phyloP scores from a whole-genome alignment of 805 yeast genomes.

The Yamadazyma akitaensis region DNA sequence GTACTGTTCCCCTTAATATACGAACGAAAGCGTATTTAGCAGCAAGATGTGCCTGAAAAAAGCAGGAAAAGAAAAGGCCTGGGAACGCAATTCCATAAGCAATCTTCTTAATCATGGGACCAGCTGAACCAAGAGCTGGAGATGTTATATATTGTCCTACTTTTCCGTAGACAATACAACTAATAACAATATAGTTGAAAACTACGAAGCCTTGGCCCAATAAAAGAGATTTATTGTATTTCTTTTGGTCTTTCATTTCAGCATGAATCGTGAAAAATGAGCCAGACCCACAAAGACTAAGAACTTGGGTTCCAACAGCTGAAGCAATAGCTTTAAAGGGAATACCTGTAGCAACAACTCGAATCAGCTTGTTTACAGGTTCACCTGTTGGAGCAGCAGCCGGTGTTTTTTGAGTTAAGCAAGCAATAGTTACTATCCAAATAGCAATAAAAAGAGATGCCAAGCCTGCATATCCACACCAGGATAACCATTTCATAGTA shows the following conservation, averaged over 20 bases:
- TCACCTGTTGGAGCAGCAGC: conserved; percentile 9
- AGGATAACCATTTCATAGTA: conserved; percentile 11
- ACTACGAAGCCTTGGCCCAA: conserved; percentile 14
- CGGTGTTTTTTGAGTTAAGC: conserved; percentile 11
- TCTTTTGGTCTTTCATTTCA: conserved; percentile 11
- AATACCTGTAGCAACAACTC: conserved; percentile 4
- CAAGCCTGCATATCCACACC: conserved; percentile 10
- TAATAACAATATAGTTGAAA: conserved; percentile 10
- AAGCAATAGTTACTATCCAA: conserved; percentile 13
- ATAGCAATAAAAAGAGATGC: conserved; percentile 6
- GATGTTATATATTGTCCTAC: conserved; percentile 13
- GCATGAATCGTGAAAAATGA: conserved; percentile 13
- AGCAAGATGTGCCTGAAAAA: conserved; percentile 13
- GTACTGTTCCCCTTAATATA: conserved; percentile 9
- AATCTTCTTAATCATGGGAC: conserved; percentile 10
- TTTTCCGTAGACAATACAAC: conserved; percentile 12
- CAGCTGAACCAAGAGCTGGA: conserved; percentile 15
- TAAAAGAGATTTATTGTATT: conserved; percentile 9
- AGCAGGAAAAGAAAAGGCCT: conserved; percentile 12
- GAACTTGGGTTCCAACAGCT: conserved; percentile 11
- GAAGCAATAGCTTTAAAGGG: conserved; percentile 7
- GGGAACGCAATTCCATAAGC: conserved; percentile 12
- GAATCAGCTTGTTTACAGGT: conserved; percentile 8
- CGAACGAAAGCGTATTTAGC: conserved; percentile 13
- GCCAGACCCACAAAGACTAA: conserved; percentile 12